Percentiles rank a stretch among this genome's conserved stretches.
Conservation (phyloP, 1,284 basidiomycete species). For the Grifola frondosa region DNA sequence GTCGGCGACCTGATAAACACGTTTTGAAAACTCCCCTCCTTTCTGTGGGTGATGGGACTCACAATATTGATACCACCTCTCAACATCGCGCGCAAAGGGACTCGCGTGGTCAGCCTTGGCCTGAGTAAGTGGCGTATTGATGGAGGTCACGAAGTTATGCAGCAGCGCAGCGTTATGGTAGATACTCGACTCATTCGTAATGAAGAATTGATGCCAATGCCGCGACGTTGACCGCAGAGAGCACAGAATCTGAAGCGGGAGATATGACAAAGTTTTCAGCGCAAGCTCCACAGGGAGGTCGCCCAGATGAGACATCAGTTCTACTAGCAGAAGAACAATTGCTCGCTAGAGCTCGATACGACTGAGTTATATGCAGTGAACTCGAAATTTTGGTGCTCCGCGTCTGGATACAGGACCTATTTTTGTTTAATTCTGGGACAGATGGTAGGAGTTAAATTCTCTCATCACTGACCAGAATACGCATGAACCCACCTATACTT, state of each 20-base stretch:
- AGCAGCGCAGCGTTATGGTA: constrained; percentile 53
- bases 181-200: constrained; percentile 44
- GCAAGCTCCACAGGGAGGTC: constrained; percentile 50
- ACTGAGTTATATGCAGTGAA: too few relatives aligned
- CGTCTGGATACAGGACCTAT: too few relatives aligned
- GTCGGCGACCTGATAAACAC: constrained; percentile 48
- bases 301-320: constrained; percentile 32
- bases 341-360: too few relatives aligned
- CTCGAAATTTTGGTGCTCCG: too few relatives aligned
- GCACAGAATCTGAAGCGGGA: constrained; percentile 44
- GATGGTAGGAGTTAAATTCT: too few relatives aligned
- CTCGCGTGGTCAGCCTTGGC: constrained; percentile 29
- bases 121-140: constrained; percentile 31
- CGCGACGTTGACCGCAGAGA: constrained; percentile 38
- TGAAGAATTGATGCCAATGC: constrained; percentile 44
- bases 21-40: too few relatives aligned
- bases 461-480: too few relatives aligned
- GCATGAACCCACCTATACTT: too few relatives aligned
- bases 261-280: constrained; percentile 43
- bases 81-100: constrained; percentile 33
- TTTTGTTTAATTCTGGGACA: too few relatives aligned
- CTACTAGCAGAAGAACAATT: too few relatives aligned
- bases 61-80: constrained; percentile 62
- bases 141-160: constrained; percentile 43
- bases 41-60: constrained; percentile 32